phyloP scores from a whole-genome alignment of 179 eudicot species.

The Spinacia oleracea region DNA sequence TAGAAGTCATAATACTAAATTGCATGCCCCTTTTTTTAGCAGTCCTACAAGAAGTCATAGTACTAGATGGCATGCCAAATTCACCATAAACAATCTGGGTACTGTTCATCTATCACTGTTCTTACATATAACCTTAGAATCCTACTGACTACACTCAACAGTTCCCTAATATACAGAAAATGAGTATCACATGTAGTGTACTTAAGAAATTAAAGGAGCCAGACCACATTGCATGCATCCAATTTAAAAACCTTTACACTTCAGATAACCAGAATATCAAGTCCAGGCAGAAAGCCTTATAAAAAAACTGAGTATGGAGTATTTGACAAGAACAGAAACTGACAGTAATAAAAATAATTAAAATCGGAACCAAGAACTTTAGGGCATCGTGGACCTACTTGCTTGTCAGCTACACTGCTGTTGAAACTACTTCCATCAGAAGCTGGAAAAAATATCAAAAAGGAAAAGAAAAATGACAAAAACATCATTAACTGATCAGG shows the following conservation, averaged over 20 bases:
- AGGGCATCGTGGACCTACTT: constrained; percentile 49
- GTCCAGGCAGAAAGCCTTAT: neutral
- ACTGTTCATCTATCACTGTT: neutral
- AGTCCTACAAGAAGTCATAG: neutral
- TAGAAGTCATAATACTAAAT: too few relatives aligned
- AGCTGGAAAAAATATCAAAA: constrained; percentile 34
- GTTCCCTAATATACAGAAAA: neutral
- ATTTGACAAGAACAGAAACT: neutral
- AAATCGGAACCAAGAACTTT: neutral
- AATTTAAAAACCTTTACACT: neutral
- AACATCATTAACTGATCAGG: neutral
- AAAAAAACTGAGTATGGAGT: neutral
- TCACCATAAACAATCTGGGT: neutral
- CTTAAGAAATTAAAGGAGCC: neutral
- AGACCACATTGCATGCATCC: neutral
- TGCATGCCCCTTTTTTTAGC: neutral
- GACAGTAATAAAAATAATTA: neutral
- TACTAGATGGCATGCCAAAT: neutral
- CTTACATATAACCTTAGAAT: neutral
- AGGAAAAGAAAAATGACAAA: constrained; percentile 8
- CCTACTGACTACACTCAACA: neutral
- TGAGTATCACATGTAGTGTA: neutral
- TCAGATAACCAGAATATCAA: neutral
- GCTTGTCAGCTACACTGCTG: constrained; percentile 81
- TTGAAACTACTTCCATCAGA: constrained; percentile 80